Evolutionary conservation across 2,329 filamentous ascomycete species (phyloP), one percentile per base, ranked within the genome.

Genomic region (Phyllosticta ampelicida): DNA sequence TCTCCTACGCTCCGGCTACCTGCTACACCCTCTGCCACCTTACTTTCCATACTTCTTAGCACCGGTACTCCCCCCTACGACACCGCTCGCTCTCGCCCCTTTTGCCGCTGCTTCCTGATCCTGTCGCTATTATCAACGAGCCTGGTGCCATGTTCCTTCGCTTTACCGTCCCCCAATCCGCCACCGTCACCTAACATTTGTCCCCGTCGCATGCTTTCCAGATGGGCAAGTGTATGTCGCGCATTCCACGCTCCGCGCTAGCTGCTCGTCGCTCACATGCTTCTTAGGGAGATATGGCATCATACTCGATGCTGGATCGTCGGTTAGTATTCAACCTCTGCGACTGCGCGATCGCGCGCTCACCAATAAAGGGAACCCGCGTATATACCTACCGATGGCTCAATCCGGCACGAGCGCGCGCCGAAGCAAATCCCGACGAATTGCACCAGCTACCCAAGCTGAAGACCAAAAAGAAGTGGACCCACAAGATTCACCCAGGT

Each of bases 281-380:
- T 52, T 61, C 50, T 8, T 61, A 81, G 79, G 79, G 78, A 77
- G 78, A 76, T 96, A 95, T 80, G 94, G 91, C 70, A 89, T 97
- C 67, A 91, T 99, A 70, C 83, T 99, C 68, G 94, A 99, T 80
- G 94, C 94, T 71, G 94, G 94, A 65, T 97, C 94, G 73, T 97
- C 94, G 67, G 81, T 82, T 74, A 63, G 77, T 72, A n/a, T 36
- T 19, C 21, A 23, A 29, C 48, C 28, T 30, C 44, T 48, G 49
- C 48, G 21, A 9, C n/a, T 16, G 23, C 30, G 51, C 30, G 48
- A 49, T 29, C 36, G 19, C 48, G 9, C 51, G 13, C 13, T 44
- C 18, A 50, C 19, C 19, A 52, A 44, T 59, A 57, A 61, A 81
- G 73, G 92, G 94, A 71, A 97, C 92, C 67, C 87, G 94, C 70